Conservation (phyloP, 495 filamentous ascomycete genomes). For the Talaromyces stipitatus region DNA sequence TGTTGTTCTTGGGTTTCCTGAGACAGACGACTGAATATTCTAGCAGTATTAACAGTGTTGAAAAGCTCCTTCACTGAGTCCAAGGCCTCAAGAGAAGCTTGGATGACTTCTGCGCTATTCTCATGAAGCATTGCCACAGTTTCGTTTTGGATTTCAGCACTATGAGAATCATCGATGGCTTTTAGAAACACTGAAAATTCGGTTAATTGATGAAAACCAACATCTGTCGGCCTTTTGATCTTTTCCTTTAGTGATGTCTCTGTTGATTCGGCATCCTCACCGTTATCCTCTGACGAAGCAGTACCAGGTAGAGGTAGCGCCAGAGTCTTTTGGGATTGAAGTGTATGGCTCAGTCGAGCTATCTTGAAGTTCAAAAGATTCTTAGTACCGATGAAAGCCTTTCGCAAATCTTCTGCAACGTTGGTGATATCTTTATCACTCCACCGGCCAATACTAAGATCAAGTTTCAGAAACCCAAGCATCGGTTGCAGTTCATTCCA, state of each 20-base stretch:
- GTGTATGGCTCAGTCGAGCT: not conserved
- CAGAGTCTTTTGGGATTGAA: slow-evolving; percentile 7
- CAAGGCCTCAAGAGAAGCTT: slow-evolving; percentile 17
- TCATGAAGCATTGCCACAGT: slow-evolving; percentile 19
- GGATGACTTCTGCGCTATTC: slow-evolving; percentile 15
- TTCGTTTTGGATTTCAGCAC: slow-evolving; percentile 16
- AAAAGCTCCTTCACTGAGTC: slow-evolving; percentile 13
- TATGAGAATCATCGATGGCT: slow-evolving; percentile 17
- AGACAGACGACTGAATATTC: slow-evolving; percentile 19
- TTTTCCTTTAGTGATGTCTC: slow-evolving; percentile 1
- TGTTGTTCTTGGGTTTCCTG: slow-evolving; percentile 13
- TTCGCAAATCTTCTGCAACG: slow-evolving; percentile 14
- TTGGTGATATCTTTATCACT: slow-evolving; percentile 11
- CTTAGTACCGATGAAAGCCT: slow-evolving; percentile 9
- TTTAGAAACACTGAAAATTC: slow-evolving; percentile 16
- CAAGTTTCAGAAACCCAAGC: slow-evolving; percentile 18
- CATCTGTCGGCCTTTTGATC: slow-evolving; percentile 6
- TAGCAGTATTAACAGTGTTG: slow-evolving; percentile 16
- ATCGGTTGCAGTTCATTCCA: slow-evolving; percentile 13
- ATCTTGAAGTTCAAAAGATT: slow-evolving; percentile 17
- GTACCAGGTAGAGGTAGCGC: not conserved
- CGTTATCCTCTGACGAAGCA: not conserved
- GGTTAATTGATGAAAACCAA: slow-evolving; percentile 20
- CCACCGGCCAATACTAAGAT: slow-evolving; percentile 19
- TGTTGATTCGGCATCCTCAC: not conserved